Percentiles rank a stretch among this genome's conserved stretches.
These are phyloP conservation scores for Sugiyamaella novakii DNA, from an alignment of 1,139 yeast species.

Conservation along the genomic window DNA sequence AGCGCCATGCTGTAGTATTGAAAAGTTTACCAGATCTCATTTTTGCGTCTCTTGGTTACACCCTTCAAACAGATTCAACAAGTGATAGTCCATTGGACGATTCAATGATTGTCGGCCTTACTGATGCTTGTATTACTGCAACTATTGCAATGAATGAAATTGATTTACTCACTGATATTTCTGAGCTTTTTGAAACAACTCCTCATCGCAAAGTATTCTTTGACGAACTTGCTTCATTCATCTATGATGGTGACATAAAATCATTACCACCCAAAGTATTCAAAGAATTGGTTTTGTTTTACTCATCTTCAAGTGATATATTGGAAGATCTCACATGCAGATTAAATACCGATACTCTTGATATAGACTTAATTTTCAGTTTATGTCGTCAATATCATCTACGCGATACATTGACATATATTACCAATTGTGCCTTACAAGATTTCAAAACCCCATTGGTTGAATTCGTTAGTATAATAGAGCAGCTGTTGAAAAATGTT, in stretches of 20 bases:
- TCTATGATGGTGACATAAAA: constrained; percentile 51
- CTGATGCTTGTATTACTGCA: constrained; percentile 48
- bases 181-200: constrained; percentile 49
- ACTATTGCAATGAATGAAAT: constrained; percentile 44
- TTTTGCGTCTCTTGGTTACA: constrained; percentile 51
- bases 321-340: constrained; percentile 69
- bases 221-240: constrained; percentile 49
- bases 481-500: constrained; percentile 15
- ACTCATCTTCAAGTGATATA: constrained; percentile 49
- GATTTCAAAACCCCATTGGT: constrained; percentile 71
- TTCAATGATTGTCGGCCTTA: constrained; percentile 31
- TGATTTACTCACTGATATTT: constrained; percentile 55
- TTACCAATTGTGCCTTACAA: constrained; percentile 64
- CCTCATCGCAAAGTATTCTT: constrained; percentile 49
- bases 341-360: constrained; percentile 65
- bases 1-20: constrained; percentile 53
- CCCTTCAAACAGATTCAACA: constrained; percentile 30
- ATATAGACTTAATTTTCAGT: constrained; percentile 67
- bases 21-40: constrained; percentile 62
- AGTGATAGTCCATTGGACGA: constrained; percentile 27
- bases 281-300: constrained; percentile 57
- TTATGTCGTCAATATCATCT: constrained; percentile 59
- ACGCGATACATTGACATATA: constrained; percentile 62
- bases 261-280: constrained; percentile 64
- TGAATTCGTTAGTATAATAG: constrained; percentile 54